Base-by-base conservation (phyloP, 371 early-diverging fungal species). In the Enteropsectra breve region DNA sequence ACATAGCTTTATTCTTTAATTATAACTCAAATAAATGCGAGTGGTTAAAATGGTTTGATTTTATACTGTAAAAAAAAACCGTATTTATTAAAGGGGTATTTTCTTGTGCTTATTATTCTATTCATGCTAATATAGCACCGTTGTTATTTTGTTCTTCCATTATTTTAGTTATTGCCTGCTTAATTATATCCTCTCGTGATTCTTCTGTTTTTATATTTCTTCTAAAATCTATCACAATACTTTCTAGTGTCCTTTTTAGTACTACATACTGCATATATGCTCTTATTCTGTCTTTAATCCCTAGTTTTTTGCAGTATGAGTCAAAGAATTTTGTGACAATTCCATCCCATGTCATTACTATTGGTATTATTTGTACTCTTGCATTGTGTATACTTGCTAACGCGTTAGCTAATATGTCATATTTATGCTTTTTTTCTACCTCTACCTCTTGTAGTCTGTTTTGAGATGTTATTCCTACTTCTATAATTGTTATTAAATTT, bases 321-420 rank as follows among this genome's bases (percentile, higher is more conserved):
- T 21, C 15, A 21, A 15, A 21, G 43, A 15, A 43, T 21, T 43
- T 43, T 21, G 43, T 43, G 21, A 43, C 43, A 15, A 43, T 21
- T 43, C 43, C 43, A 21, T 43, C 43, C 43, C 43, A 43, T 43
- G 43, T 43, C 43, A 43, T 43, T 21, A 43, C 43, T 15, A 15
- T 15, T 15, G 43, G 21, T 43, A 43, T 43, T 43, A 21, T 43
- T 21, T 43, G n/a, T 43, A 21, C 15, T 15, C 43, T 43, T 43
- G 43, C 43, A 43, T 21, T 43, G 43, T 21, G 21, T 43, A 15
- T 43, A 15, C 21, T 43, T 21, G 15, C 43, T 21, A 43, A 21
- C 43, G 15, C 21, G 43, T 43, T 43, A 15, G 43, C 43, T 21
- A 43, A 43, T 21, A 43, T 43, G 43, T 43, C 43, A 21, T 43